Base-by-base conservation (phyloP, 129 eudicot species). In the Kitagawia praeruptora region DNA sequence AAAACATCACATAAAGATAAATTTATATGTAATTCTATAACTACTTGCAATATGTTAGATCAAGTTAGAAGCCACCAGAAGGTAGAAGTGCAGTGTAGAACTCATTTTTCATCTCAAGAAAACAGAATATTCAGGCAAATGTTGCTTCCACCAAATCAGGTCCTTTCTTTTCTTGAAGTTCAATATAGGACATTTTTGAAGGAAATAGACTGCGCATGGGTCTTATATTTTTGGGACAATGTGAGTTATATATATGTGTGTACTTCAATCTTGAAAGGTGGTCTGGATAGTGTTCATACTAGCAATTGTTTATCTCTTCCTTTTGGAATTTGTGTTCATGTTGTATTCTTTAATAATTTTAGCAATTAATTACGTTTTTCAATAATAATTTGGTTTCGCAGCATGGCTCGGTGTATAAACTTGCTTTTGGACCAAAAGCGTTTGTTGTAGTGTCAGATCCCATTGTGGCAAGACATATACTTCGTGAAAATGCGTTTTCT, bases 341-440 rank as follows among this genome's bases (percentile, higher is more conserved):
- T 12, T 41, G 53, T 73, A 73, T 41, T 72, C n/a, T 23, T 0
- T 12, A 11, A 74, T 4, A 4, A 12, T 41, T 25, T n/a, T 44
- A 44, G 13, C 38, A 44, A 42, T 5, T 75, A 27, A 48, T 73
- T 54, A 37, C 56, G 3, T 67, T 58, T 39, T 74, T 54, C 45
- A 21, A 40, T 51, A 34, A 18, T 40, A 19, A 75, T 46, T 79
- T 79, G 77, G 31, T 77, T 87, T 54, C 47, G 75, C 98, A 96
- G 99, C 93, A 96, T 87, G 99, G 99, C 70, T 80, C 98, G 0
- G 98, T 96, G 27, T 96, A 96, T 81, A 96, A 92, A 83, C 98
- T 96, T 83, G 99, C 99, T 56, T 96, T 96, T 84, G 99, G 99
- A 80, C 99, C 99, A 23, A 96, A 96, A 88, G 97, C 98, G 37